Conservation (phyloP, 306 rosid species). For the Luffa aegyptiaca region DNA sequence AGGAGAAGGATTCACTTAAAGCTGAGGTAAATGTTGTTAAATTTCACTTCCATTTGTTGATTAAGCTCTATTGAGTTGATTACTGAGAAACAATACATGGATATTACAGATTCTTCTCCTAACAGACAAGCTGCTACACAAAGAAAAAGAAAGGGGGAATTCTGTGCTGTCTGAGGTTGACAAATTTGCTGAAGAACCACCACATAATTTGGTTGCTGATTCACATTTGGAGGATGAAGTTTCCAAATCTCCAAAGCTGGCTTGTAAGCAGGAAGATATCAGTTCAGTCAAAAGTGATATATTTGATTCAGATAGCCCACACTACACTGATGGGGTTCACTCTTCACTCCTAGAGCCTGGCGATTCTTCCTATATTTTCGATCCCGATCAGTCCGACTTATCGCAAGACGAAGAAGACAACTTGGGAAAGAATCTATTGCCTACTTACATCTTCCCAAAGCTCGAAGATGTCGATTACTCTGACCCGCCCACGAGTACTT, state of each 20-base stretch:
- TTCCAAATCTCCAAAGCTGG: constrained; percentile 38
- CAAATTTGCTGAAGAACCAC: constrained; percentile 16
- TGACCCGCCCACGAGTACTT: constrained; percentile 38
- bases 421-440: constrained; percentile 33
- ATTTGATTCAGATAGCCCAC: constrained; percentile 64
- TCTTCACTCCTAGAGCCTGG: constrained; percentile 39
- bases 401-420: constrained; percentile 80
- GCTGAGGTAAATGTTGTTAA: constrained; percentile 34
- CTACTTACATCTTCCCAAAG: constrained; percentile 48
- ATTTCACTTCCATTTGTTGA: neutral
- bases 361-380: constrained; percentile 43
- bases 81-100: neutral
- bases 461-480: constrained; percentile 55
- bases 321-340: constrained; percentile 42
- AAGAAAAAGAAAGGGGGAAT: constrained; percentile 24
- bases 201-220: constrained; percentile 15
- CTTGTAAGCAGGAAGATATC: constrained; percentile 43
- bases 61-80: neutral
- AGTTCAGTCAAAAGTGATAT: constrained; percentile 59
- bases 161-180: constrained; percentile 20
- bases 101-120: constrained; percentile 42
- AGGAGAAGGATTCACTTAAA: constrained; percentile 48
- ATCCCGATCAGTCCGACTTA: constrained; percentile 40
- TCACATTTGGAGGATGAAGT: constrained; percentile 40
- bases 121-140: constrained; percentile 29